Evolutionary conservation across 805 yeast species (phyloP), one percentile per base, ranked within the genome.

Genomic region (Priceomyces melissophilus): DNA sequence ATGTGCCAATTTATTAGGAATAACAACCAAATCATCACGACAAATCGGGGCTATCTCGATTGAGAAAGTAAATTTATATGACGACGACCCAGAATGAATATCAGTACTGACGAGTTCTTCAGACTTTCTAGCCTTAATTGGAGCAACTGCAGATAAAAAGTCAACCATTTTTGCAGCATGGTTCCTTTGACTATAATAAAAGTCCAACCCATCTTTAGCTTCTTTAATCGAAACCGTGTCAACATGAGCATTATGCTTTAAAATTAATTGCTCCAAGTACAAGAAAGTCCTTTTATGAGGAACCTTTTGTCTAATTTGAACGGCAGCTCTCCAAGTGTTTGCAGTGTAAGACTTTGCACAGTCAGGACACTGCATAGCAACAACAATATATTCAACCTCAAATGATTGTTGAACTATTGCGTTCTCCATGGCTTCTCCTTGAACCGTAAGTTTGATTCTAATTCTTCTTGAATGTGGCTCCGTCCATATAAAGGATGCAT

Each of bases 381-480:
- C 74, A 41, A 91, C 99, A 12, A 87, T 80, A 60, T 84, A 93
- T 58, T 91, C 98, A 10, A 90, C 97, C 64, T 87, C 97, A 60
- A 91, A 89, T 17, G 85, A 78, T 67, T 93, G 99, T 60, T 95
- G 97, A 27, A 93, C 81, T 49, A 91, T 85, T 17, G 96, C 87
- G 57, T 87, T 88, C 23, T 83, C 74, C 79, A 89, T 82, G 16
- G 96, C 97, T 63, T 93, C 99, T 50, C 97, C 97, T 65, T 91
- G 98, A 25, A 93, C 96, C 0, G 97, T 88, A 40, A 93, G 67
- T 57, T 90, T 89, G 48, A 95, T 80, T 63, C 89, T 81, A 45
- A 91, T 81, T 72, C 99, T 83, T 65, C 99, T 79, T 20, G 97
- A 89, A 64, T 93, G 99, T 3, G 99, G 99, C 69, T 93, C 99